Percentiles rank a stretch among this genome's conserved stretches.
Conservation (phyloP, 1,284 basidiomycete genomes). For the Rhodotorula sp. region DNA sequence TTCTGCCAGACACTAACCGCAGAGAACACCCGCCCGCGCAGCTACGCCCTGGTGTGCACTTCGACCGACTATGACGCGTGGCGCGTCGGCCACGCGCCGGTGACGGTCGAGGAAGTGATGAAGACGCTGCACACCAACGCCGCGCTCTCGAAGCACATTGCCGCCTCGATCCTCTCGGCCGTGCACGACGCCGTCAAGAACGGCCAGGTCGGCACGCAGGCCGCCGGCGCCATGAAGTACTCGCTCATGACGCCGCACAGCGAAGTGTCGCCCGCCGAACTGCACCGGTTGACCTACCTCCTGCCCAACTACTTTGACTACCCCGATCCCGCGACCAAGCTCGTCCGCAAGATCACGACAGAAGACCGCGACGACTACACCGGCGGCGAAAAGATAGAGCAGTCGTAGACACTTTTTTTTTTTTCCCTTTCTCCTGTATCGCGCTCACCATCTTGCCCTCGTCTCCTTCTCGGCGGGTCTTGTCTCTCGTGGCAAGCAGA, state of each 20-base stretch:
- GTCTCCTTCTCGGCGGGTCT: background rate
- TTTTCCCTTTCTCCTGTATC: background rate
- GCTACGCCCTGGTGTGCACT: conserved; percentile 86
- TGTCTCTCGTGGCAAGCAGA: background rate
- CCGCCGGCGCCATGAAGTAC: conserved; percentile 71
- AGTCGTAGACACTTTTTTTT: background rate
- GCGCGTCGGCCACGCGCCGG: conserved; percentile 75
- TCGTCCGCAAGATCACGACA: background rate
- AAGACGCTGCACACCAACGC: conserved; percentile 73
- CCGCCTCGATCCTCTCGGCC: conserved; percentile 32
- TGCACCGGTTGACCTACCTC: conserved; percentile 35
- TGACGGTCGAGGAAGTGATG: conserved; percentile 45
- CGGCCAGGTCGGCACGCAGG: conserved; percentile 65
- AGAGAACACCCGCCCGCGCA: conserved; percentile 48
- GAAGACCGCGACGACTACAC: conserved; percentile 7
- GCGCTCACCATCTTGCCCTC: background rate
- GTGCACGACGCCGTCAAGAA: conserved; percentile 54
- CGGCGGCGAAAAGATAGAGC: background rate
- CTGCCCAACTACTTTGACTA: conserved; percentile 36
- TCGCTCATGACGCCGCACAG: conserved; percentile 51
- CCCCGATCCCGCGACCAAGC: background rate
- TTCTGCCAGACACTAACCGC: no score
- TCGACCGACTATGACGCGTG: conserved; percentile 57
- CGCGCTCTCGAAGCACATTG: conserved; percentile 56
- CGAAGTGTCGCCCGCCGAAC: conserved; percentile 28